phyloP scores from a whole-genome alignment of 768 basidiomycete species.

The Tephrocybe sp. region DNA sequence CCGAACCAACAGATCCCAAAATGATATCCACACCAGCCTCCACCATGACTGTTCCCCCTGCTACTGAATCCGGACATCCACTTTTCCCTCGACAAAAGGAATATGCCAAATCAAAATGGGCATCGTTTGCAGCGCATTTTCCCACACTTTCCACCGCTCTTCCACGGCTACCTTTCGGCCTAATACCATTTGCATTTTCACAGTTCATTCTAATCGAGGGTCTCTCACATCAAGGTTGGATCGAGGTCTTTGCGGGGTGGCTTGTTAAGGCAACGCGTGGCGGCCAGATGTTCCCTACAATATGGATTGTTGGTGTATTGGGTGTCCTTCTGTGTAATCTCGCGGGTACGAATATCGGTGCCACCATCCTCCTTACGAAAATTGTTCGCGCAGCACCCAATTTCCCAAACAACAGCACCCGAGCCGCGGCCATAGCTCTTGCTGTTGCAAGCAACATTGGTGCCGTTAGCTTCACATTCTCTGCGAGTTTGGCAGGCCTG shows the following conservation, averaged over 20 bases:
- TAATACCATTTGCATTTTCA: constrained; percentile 90
- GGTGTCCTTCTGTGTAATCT: constrained; percentile 25
- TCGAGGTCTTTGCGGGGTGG: constrained; percentile 69
- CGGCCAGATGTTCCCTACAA: constrained; percentile 19
- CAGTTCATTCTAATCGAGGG: constrained; percentile 95
- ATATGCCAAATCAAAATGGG: constrained; percentile 15
- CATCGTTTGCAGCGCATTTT: constrained; percentile 41
- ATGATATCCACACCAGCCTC: constrained; percentile 3
- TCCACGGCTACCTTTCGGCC: constrained; percentile 72
- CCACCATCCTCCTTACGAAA: constrained; percentile 77
- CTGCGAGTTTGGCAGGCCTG: constrained; percentile 88
- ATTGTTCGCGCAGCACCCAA: constrained; percentile 57
- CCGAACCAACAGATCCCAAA: constrained; percentile 4
- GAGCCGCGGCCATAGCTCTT: constrained; percentile 69
- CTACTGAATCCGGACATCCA: constrained; percentile 4
- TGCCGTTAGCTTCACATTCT: constrained; percentile 91
- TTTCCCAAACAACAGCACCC: constrained; percentile 34
- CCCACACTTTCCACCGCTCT: constrained; percentile 72
- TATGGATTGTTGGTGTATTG: constrained; percentile 23
- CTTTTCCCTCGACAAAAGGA: constrained; percentile 21
- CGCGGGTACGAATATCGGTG: constrained; percentile 26
- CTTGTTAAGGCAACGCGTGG: constrained; percentile 18
- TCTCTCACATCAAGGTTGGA: constrained; percentile 87
- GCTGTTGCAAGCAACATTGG: constrained; percentile 91
- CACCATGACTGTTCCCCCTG: constrained; percentile 1